Conservation (phyloP, 1,284 basidiomycete genomes). For the Phellopilus nigrolimitatus region DNA sequence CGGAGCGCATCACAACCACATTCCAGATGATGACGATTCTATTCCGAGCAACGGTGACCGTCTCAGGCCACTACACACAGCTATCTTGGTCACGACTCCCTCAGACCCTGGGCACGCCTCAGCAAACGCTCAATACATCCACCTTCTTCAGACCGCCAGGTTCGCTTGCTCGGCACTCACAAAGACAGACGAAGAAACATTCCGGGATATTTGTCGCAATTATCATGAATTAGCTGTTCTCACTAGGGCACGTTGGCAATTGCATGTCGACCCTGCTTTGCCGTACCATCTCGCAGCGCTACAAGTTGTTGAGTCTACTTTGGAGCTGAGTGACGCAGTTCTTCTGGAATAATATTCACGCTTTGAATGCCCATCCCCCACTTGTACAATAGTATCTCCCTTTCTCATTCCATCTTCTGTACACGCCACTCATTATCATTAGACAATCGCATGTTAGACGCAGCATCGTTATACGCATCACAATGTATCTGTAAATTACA, state of each 20-base stretch:
- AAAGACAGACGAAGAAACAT: conserved; percentile 36
- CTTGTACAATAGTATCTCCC: background rate
- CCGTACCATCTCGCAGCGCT: conserved; percentile 68
- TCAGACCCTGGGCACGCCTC: background rate
- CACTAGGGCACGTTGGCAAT: conserved; percentile 43
- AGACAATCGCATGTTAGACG: background rate
- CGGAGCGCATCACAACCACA: conserved; percentile 14
- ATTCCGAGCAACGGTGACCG: conserved; percentile 23
- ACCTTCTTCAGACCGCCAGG: conserved; percentile 48
- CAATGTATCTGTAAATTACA: background rate
- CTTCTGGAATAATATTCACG: conserved; percentile 47
- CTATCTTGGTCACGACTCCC: conserved; percentile 41
- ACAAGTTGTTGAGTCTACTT: conserved; percentile 47
- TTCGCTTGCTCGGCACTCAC: conserved; percentile 37
- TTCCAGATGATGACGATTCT: conserved; percentile 22
- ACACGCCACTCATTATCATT: background rate
- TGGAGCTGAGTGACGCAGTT: conserved; percentile 26
- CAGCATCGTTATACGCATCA: background rate
- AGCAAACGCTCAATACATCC: conserved; percentile 44
- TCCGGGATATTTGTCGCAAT: conserved; percentile 58
- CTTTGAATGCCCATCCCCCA: background rate
- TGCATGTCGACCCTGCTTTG: conserved; percentile 39
- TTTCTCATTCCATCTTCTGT: background rate
- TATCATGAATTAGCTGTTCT: conserved; percentile 65
- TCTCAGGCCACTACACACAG: conserved; percentile 42